Base-by-base conservation (phyloP, 257 asterid species). In the Gentiana straminea region DNA sequence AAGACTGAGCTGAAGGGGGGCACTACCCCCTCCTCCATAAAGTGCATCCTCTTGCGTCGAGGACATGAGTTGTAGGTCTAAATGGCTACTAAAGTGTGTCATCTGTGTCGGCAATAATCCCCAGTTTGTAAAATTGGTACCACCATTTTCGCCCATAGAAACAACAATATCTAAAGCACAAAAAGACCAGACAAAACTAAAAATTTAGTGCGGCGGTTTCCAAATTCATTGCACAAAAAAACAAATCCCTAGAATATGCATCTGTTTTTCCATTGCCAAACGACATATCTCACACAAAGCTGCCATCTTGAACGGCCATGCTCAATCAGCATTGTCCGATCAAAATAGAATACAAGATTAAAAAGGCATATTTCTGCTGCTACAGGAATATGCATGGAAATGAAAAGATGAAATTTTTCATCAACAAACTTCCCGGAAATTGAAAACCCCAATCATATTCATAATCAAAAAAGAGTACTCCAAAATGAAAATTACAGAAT, bases 111-210 rank as follows among this genome's bases (percentile, higher is more conserved):
- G 89, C 5, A 56, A 46, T 65, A 69, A 77, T 5, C 64, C 77
- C 95, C 95, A 85, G 68, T 71, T 81, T 71, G 77, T 77, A 60
- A 64, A 48, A 74, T 73, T 72, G 70, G 76, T 32, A 56, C 74
- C 43, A 8, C 82, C 88, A 74, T 75, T 76, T n/a, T 74, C 90
- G 71, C 85, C 97, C 97, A 89, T 84, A 64, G 35, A 59, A 63
- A 63, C 65, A 57, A 36, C 59, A 61, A 33, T 37, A 34, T 54
- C 59, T 52, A 59, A 54, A 13, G 15, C 32, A 60, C 35, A 33
- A 33, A 57, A 39, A 45, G 53, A 46, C 67, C 50, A 15, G 12
- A 59, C 60, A 62, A 59, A 56, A 59, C 54, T 56, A 70, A 75
- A 66, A 51, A 41, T 49, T 37, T 51, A 8, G 54, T 34, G 64